Evolutionary conservation across 345 rosid species (phyloP), one percentile per base, ranked within the genome.

Genomic region (Passiflora organensis): DNA sequence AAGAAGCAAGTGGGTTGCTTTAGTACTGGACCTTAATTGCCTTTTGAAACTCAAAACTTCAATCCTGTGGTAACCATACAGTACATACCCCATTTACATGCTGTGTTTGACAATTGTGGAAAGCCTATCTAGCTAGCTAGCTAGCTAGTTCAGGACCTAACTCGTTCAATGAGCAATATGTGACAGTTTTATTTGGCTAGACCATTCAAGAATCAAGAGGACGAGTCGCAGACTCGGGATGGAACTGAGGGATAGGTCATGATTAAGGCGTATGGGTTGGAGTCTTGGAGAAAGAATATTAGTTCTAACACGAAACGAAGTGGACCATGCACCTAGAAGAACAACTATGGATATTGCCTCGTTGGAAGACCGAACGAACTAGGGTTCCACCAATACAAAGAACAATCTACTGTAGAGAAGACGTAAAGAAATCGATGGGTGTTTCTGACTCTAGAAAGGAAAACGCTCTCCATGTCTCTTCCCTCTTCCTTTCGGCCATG

Each of bases 71-170:
- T 10, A 25, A 1, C 4, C n/a, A 17, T 4, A 32, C 13, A 10
- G 14, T 43, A 1, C 6, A 23, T 5, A 21, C 5, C 10, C 32
- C 18, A 9, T 58, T 32, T 19, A 32, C 16, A 23, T 18, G 37
- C 25, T 56, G 12, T 37, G 51, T 36, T 59, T 48, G 63, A 41
- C 48, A 59, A 59, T 37, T 25, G 24, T 17, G 10, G 0, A 57
- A 50, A 14, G 16, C 14, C 50, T 47, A 47, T 6, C 20, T 45
- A 11, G 9, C 10, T 15, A 11, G 9, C 15, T 15, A 36, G 32
- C 62, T 59, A n/a, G 47, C 63, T 39, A 25, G 11, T 51, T 18
- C 19, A 17, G 34, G 10, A 15, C 43, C 43, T 41, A 41, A 41
- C 43, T 41, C 3, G n/a, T 41, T 41, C n/a, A 41, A 41, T 41